Evolutionary conservation across 805 yeast species (phyloP).

Genomic region (Monosporozyma aquatica): DNA sequence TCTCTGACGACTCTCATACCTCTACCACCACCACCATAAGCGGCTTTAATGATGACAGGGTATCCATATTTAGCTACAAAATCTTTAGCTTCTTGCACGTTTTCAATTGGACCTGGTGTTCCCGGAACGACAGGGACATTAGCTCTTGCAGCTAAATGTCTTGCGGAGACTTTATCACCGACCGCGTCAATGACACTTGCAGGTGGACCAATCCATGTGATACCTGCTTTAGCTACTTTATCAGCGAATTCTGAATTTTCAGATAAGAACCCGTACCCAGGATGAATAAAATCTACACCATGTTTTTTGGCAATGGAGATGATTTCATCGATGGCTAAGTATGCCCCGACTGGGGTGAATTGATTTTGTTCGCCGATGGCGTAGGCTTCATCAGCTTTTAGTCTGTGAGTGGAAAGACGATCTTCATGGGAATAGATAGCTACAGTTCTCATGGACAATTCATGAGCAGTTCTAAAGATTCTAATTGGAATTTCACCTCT

Average conservation of each 20-base stretch:
- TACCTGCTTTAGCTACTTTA: conserved; percentile 83
- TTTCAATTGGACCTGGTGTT: conserved; percentile 91
- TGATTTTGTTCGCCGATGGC: conserved; percentile 85
- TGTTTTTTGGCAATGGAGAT: conserved; percentile 74
- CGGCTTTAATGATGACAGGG: conserved; percentile 97
- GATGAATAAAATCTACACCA: conserved; percentile 79
- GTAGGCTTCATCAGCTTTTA: conserved; percentile 90
- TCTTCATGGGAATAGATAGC: conserved; percentile 97
- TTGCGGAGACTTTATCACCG: conserved; percentile 94
- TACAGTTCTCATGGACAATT: conserved; percentile 91
- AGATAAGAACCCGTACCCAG: conserved; percentile 84
- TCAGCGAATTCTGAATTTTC: conserved; percentile 91
- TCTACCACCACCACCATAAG: conserved; percentile 99
- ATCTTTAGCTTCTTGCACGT: conserved; percentile 63
- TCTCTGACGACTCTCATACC: conserved; percentile 99
- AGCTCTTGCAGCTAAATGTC: conserved; percentile 72
- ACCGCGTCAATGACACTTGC: conserved; percentile 82
- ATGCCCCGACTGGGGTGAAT: conserved; percentile 92
- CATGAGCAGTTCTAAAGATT: conserved; percentile 96
- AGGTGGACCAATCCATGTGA: conserved; percentile 94
- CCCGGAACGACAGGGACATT: conserved; percentile 95
- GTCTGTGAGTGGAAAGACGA: conserved; percentile 84
- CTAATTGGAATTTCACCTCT: conserved; percentile 81
- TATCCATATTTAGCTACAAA: conserved; percentile 81
- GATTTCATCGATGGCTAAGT: conserved; percentile 90